Percentiles rank a stretch among this genome's conserved stretches.
Conservation (phyloP, 768 basidiomycete species). For the Grammothele lineata region DNA sequence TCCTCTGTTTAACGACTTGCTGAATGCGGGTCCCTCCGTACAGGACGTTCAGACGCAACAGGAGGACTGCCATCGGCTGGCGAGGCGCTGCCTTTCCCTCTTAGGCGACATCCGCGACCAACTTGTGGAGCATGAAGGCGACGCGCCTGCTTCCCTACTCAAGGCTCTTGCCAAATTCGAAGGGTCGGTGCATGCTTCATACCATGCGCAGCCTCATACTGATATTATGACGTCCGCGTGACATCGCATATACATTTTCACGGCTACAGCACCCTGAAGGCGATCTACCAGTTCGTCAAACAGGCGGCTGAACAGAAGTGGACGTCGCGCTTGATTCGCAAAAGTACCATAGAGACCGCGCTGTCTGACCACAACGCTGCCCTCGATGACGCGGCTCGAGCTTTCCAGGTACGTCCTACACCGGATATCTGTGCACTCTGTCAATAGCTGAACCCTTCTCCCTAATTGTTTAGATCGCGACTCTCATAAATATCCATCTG, state of each 20-base stretch:
- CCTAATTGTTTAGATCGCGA: slow-evolving; percentile 34
- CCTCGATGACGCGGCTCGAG: slow-evolving; percentile 41
- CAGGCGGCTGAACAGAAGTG: slow-evolving; percentile 36
- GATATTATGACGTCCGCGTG: neutral
- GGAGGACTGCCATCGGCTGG: slow-evolving; percentile 35
- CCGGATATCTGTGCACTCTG: too few species aligned
- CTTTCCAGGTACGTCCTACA: slow-evolving; percentile 37
- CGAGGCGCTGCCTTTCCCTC: slow-evolving; percentile 38
- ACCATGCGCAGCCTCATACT: neutral
- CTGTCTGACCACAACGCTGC: slow-evolving; percentile 29
- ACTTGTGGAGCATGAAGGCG: slow-evolving; percentile 42
- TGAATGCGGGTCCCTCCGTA: too few species aligned
- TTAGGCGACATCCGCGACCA: slow-evolving; percentile 40
- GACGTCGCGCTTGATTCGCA: slow-evolving; percentile 37
- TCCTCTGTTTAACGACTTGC: too few species aligned
- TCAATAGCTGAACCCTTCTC: neutral
- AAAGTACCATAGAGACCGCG: slow-evolving; percentile 36
- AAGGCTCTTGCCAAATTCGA: slow-evolving; percentile 40
- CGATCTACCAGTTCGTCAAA: slow-evolving; percentile 38
- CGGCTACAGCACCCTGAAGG: slow-evolving; percentile 32
- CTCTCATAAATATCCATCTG: slow-evolving; percentile 44
- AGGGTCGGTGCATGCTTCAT: slow-evolving; percentile 1
- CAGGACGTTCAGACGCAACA: slow-evolving; percentile 34
- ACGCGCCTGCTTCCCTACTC: slow-evolving; percentile 35
- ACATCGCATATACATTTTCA: too few species aligned